These are phyloP conservation scores for Quercus suber DNA, from an alignment of 306 rosid genomes.

Conservation along the genomic window DNA sequence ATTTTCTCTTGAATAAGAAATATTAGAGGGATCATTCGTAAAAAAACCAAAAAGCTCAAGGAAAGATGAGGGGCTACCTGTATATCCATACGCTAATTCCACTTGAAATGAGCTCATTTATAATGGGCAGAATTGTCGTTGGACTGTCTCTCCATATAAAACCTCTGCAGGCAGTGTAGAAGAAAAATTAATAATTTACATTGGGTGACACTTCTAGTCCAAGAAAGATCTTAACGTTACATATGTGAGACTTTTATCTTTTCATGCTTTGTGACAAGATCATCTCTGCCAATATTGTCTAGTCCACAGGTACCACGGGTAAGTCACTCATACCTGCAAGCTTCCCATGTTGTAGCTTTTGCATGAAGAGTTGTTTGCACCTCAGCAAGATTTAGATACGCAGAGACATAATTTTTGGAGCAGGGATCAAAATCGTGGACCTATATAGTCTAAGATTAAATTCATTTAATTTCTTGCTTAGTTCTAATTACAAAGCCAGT, in stretches of 20 bases:
- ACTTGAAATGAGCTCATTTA: conserved; percentile 17
- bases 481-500: neutral
- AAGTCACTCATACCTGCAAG: conserved; percentile 40
- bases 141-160: conserved; percentile 18
- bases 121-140: conserved; percentile 13
- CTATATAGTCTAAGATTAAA: conserved; percentile 21
- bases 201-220: too few species aligned
- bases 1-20: neutral
- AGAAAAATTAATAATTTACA: neutral
- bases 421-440: conserved; percentile 47
- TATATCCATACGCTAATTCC: conserved; percentile 22
- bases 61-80: conserved; percentile 13
- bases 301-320: too few species aligned
- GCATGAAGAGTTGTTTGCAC: conserved; percentile 60
- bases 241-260: too few species aligned
- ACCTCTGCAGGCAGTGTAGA: neutral
- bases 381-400: conserved; percentile 46
- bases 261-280: too few species aligned
- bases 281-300: too few species aligned
- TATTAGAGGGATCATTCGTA: neutral
- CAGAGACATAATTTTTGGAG: conserved; percentile 30
- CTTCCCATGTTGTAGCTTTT: conserved; percentile 36
- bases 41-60: neutral
- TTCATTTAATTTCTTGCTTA: neutral
- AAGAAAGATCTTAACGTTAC: neutral